A percentile compares a stretch with the other conserved stretches of the same genome.
Conservation (phyloP, 768 basidiomycete genomes). For the Pulveroboletus sp. region DNA sequence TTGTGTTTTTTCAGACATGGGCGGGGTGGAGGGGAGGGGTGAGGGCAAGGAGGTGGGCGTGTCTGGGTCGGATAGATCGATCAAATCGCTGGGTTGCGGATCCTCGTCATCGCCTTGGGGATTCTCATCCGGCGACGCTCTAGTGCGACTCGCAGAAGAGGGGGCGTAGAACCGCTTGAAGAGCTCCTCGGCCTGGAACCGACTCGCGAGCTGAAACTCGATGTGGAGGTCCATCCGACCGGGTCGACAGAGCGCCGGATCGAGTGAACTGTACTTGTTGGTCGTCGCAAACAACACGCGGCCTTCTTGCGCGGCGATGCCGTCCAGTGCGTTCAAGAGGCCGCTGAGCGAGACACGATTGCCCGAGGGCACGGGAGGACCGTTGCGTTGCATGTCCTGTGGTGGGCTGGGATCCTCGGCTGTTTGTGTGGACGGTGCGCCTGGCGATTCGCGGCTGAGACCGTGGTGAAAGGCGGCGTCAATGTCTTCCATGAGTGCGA, state of each 20-base stretch:
- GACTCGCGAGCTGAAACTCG: constrained; percentile 73
- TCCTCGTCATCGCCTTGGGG: not conserved
- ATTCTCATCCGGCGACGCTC: too few relatives aligned
- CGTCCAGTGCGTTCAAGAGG: constrained; percentile 76
- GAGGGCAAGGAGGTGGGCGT: not conserved
- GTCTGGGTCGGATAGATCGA: constrained; percentile 9
- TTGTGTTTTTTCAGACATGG: constrained; percentile 18
- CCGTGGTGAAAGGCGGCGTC: constrained; percentile 67
- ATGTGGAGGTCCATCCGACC: constrained; percentile 81
- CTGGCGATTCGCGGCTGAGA: constrained; percentile 32
- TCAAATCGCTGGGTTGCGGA: constrained; percentile 8
- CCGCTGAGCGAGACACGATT: constrained; percentile 65
- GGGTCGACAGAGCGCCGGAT: constrained; percentile 71
- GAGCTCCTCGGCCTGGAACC: constrained; percentile 61
- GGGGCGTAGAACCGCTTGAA: constrained; percentile 70
- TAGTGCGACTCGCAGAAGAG: not conserved
- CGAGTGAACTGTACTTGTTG: constrained; percentile 67
- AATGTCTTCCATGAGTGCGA: constrained; percentile 82
- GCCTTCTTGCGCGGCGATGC: constrained; percentile 79
- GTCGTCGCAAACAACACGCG: constrained; percentile 79
- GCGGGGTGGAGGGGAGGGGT: not conserved
- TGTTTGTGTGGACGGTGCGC: not conserved
- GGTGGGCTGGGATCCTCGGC: constrained; percentile 3
- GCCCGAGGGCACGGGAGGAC: constrained; percentile 10
- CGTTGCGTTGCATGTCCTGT: constrained; percentile 8